Conservation (phyloP, 176 grass and related monocot genomes). For the Triticum timopheevii region DNA sequence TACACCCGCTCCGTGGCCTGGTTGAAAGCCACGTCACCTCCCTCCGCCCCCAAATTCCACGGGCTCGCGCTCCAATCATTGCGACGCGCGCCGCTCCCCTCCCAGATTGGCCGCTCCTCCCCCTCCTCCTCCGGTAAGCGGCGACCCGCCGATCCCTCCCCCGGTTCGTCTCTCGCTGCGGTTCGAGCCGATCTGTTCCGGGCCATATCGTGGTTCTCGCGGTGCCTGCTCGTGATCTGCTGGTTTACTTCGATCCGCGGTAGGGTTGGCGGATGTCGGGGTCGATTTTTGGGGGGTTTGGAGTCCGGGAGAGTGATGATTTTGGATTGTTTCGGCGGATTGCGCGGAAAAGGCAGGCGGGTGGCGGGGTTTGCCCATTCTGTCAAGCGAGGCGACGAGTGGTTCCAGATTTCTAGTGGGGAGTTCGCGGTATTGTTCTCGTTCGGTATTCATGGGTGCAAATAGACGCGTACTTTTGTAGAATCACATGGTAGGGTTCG, state of each 20-base stretch:
- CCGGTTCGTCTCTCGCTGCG: background rate
- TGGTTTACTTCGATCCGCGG: background rate
- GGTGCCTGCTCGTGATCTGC: background rate
- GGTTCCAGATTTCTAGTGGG: background rate
- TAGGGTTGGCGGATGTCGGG: background rate
- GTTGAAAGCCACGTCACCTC: background rate
- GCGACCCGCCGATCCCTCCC: background rate
- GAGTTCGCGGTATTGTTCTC: background rate
- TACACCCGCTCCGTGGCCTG: background rate
- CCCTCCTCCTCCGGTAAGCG: background rate
- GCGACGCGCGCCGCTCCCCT: background rate
- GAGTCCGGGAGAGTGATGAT: background rate
- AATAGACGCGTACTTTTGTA: background rate
- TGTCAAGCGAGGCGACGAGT: background rate
- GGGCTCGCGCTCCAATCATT: conserved; percentile 3
- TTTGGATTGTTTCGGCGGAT: background rate
- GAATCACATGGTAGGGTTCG: background rate
- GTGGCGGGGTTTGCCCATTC: background rate
- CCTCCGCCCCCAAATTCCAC: background rate
- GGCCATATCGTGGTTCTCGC: background rate
- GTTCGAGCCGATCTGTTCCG: background rate
- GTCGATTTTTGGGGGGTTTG: background rate
- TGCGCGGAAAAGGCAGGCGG: background rate
- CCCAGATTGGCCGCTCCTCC: background rate
- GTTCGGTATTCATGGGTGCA: background rate